Percentiles rank a stretch among this genome's conserved stretches.
These are phyloP conservation scores for Aureobasidium sp. DNA, from an alignment of 2,329 filamentous ascomycete species.

Conservation along the genomic window DNA sequence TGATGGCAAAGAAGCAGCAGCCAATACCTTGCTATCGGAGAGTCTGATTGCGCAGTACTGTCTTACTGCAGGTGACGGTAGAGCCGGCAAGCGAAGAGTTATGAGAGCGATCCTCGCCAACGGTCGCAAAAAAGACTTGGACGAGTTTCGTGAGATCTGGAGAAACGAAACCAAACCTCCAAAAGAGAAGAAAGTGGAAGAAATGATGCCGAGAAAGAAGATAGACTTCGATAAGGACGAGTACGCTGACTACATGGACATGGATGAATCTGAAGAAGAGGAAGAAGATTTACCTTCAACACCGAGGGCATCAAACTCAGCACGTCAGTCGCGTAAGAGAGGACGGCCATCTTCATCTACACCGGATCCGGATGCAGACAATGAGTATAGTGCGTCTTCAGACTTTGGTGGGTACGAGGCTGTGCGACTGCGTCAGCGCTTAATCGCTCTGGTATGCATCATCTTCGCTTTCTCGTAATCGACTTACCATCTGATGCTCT, in stretches of 20 bases:
- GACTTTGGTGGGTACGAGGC: slow-evolving; percentile 45
- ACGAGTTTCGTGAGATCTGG: slow-evolving; percentile 60
- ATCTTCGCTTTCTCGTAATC: not conserved
- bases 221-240: slow-evolving; percentile 54
- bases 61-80: slow-evolving; percentile 30
- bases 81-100: slow-evolving; percentile 45
- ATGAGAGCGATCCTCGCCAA: slow-evolving; percentile 63
- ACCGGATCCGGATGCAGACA: not conserved
- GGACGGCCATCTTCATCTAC: not conserved
- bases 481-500: not conserved
- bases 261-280: slow-evolving; percentile 40
- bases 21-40: slow-evolving; percentile 34
- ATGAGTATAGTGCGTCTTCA: slow-evolving; percentile 18
- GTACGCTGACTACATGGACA: slow-evolving; percentile 54
- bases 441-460: slow-evolving; percentile 46
- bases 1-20: slow-evolving; percentile 17
- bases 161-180: slow-evolving; percentile 53
- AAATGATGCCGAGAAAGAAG: slow-evolving; percentile 35
- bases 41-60: slow-evolving; percentile 59
- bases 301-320: slow-evolving; percentile 15
- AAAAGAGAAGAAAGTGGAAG: slow-evolving; percentile 39
- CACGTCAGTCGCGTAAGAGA: slow-evolving; percentile 5
- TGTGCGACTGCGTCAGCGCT: slow-evolving; percentile 54
- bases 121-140: slow-evolving; percentile 46
- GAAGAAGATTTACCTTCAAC: slow-evolving; percentile 27